phyloP scores from a whole-genome alignment of 345 rosid species.

The Gossypium bickii region DNA sequence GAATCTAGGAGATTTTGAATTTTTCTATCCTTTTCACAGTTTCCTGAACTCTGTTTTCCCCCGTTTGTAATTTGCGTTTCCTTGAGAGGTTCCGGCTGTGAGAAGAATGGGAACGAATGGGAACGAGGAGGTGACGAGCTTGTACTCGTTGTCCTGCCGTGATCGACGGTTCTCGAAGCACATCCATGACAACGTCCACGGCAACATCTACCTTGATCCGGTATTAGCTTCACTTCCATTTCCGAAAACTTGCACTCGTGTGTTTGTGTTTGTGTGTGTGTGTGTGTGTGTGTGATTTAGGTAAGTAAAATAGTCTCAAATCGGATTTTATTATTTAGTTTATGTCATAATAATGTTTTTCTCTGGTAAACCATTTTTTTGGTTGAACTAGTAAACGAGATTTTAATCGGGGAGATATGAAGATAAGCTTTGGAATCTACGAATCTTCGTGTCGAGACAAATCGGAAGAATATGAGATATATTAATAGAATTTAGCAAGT shows the following conservation, averaged over 20 bases:
- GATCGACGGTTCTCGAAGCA: slow-evolving; percentile 38
- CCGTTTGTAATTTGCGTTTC: background rate
- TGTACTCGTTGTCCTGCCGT: slow-evolving; percentile 7
- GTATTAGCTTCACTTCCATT: slow-evolving; percentile 20
- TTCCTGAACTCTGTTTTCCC: background rate
- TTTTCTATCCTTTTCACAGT: background rate
- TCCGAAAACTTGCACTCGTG: slow-evolving; percentile 3
- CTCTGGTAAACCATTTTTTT: background rate
- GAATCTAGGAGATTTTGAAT: background rate
- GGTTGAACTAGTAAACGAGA: background rate
- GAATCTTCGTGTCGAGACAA: background rate
- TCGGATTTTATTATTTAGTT: background rate
- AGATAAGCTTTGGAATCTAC: background rate
- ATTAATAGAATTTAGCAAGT: background rate
- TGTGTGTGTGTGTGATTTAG: background rate
- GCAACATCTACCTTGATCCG: slow-evolving; percentile 49
- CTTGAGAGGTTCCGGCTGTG: background rate
- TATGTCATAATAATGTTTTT: background rate
- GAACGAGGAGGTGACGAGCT: slow-evolving; percentile 4
- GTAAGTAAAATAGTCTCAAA: background rate
- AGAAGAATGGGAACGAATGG: slow-evolving; percentile 7
- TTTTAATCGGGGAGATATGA: background rate
- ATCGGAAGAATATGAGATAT: background rate
- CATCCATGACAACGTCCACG: slow-evolving; percentile 55
- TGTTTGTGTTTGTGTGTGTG: background rate